Base-by-base conservation (phyloP, 2,329 filamentous ascomycete genomes). In the Colletotrichum aenigma region DNA sequence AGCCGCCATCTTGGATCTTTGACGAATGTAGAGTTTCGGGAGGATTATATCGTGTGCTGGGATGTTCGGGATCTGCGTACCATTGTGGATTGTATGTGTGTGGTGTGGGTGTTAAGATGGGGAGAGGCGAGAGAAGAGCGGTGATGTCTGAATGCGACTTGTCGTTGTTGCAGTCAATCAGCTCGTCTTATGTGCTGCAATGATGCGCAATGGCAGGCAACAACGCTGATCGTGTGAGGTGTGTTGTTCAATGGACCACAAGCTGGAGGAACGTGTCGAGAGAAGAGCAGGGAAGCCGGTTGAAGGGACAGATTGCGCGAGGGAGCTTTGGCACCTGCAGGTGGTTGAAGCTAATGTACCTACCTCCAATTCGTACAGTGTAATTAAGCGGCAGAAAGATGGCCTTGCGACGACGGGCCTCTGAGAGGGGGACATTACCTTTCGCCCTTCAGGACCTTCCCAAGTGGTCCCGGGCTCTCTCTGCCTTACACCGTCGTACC, bases 241-340 rank as follows among this genome's bases (percentile, higher is more conserved):
- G 28, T 60, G 18, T 43, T 21, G 30, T 30, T 26, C 15, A 30
- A 21, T 38, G 43, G n/a, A 36, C 10, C 16, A 60, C 9, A 6
- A 8, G 28, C 21, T 62, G 48, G 43, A 52, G n/a, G 43, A 68
- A 75, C 43, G 72, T 77, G 75, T 75, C 60, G 67, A 72, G 68
- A 76, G 75, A 77, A 77, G 68, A 66, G 26, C 21, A 77, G 67
- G 75, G 75, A 77, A 77, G 58, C 62, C n/a, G 60, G 28, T 72
- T 77, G 65, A 77, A 72, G 75, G 72, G 75, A 75, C 72, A 77
- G 75, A 76, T 76, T 76, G 70, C 74, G 74, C 21, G 56, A 76
- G 70, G 74, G 73, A 75, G 38, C 26, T 66, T 18, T 66, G n/a
- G 28, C 58, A 21, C 55, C 55, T 58, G 21, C 21, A 30, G 26